Percentiles rank a stretch among this genome's conserved stretches.
These are phyloP conservation scores for Amanita thiersii DNA, from an alignment of 768 basidiomycete species.

Conservation along the genomic window DNA sequence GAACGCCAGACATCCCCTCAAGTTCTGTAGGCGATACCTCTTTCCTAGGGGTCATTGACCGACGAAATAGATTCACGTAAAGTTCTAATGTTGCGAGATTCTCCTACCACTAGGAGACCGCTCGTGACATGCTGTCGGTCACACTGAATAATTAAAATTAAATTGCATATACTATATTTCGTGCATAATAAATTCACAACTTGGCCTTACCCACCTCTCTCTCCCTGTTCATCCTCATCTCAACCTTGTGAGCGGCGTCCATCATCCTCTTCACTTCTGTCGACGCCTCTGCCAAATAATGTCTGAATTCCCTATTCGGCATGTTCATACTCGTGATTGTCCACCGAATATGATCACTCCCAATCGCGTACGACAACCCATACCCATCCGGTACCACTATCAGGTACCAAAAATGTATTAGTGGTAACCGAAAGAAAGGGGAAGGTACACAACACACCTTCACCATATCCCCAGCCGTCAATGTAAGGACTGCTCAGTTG, in stretches of 20 bases:
- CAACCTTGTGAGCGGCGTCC: slow-evolving; percentile 49
- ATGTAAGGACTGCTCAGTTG: slow-evolving; percentile 76
- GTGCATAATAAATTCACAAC: too few relatives aligned
- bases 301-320: slow-evolving; percentile 44
- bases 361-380: slow-evolving; percentile 87
- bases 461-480: slow-evolving; percentile 96
- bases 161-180: too few relatives aligned
- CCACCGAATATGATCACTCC: slow-evolving; percentile 79
- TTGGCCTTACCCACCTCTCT: slow-evolving; percentile 13
- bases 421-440: slow-evolving; percentile 1
- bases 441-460: slow-evolving; percentile 45
- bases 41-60: too few relatives aligned
- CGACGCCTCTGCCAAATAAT: slow-evolving; percentile 75
- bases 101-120: too few relatives aligned
- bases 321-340: slow-evolving; percentile 73
- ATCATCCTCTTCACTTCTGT: slow-evolving; percentile 72
- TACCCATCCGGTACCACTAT: slow-evolving; percentile 88
- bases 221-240: slow-evolving; percentile 24
- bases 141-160: too few relatives aligned
- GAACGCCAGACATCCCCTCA: too few relatives aligned
- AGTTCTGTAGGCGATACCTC: too few relatives aligned
- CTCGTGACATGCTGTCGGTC: too few relatives aligned
- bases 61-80: too few relatives aligned
- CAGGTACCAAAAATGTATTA: slow-evolving; percentile 3
- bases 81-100: too few relatives aligned